Evolutionary conservation across 1,139 yeast species (phyloP).

Genomic region (Geotrichum aggregatum): DNA sequence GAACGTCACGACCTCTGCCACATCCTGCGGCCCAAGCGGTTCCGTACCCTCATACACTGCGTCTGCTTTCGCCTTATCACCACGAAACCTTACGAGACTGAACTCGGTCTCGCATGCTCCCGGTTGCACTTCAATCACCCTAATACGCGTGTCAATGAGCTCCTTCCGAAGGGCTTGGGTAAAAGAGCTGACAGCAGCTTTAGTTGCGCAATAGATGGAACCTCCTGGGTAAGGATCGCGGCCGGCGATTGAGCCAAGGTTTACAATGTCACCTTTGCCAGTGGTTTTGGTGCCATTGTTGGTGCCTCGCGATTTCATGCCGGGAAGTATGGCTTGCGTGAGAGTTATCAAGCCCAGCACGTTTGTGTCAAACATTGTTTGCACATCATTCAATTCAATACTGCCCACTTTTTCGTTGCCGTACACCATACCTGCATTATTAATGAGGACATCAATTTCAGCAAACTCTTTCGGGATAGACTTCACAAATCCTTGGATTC

Average conservation of each 20-base stretch:
- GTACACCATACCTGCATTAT: conserved; percentile 79
- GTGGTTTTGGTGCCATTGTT: conserved; percentile 24
- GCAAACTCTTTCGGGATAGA: conserved; percentile 41
- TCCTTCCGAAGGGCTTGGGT: conserved; percentile 75
- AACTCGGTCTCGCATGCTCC: conserved; percentile 92
- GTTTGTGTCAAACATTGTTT: conserved; percentile 65
- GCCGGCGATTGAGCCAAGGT: conserved; percentile 87
- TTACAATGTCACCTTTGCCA: conserved; percentile 67
- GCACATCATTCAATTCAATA: conserved; percentile 51
- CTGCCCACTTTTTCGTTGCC: conserved; percentile 67
- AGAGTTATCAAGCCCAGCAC: conserved; percentile 66
- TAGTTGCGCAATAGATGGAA: conserved; percentile 79
- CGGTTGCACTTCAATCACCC: conserved; percentile 82
- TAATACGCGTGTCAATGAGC: conserved; percentile 62
- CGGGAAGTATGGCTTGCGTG: conserved; percentile 51
- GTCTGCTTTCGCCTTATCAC: conserved; percentile 65
- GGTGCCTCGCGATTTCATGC: conserved; percentile 52
- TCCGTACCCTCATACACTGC: conserved; percentile 68
- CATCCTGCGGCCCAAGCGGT: conserved; percentile 71
- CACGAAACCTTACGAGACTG: conserved; percentile 68
- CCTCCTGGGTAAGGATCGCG: conserved; percentile 84
- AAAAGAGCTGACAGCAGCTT: conserved; percentile 75
- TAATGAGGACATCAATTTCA: conserved; percentile 52
- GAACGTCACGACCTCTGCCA: conserved; percentile 77
- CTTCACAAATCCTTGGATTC: conserved; percentile 50